Conservation (phyloP, 345 rosid species). For the Populus ilicifolia region DNA sequence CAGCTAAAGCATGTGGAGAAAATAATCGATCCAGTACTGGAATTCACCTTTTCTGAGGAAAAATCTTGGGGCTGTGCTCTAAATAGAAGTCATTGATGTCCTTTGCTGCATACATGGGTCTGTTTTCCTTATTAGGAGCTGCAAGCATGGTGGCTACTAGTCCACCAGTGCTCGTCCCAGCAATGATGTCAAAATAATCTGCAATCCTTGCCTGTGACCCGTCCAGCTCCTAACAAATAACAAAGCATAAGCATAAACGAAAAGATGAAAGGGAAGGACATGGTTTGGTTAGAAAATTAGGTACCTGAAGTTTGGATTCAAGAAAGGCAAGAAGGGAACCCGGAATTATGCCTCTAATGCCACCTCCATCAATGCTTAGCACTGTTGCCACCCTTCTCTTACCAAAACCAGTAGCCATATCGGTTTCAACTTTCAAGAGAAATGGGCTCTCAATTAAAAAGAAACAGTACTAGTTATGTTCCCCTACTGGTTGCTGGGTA, state of each 20-base stretch:
- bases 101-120: conserved; percentile 20
- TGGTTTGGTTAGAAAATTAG: not conserved
- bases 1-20: too few species aligned
- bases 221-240: conserved; percentile 1
- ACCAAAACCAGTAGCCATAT: conserved; percentile 10
- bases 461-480: too few species aligned
- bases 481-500: too few species aligned
- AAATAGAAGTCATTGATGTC: conserved; percentile 19
- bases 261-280: not conserved
- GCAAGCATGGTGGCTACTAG: conserved; percentile 8
- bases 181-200: conserved; percentile 15
- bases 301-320: conserved; percentile 18
- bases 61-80: conserved; percentile 19
- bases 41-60: conserved; percentile 19
- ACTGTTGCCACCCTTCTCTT: conserved; percentile 18
- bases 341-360: conserved; percentile 29
- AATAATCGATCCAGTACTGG: too few species aligned
- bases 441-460: too few species aligned
- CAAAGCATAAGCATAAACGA: not conserved
- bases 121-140: conserved; percentile 11
- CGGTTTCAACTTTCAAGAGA: not conserved
- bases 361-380: conserved; percentile 32
- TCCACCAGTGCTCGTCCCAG: conserved; percentile 18
- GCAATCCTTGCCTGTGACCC: conserved; percentile 13
- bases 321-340: conserved; percentile 18